Base-by-base conservation (phyloP, 495 filamentous ascomycete species). In the Aspergillus hancockii region DNA sequence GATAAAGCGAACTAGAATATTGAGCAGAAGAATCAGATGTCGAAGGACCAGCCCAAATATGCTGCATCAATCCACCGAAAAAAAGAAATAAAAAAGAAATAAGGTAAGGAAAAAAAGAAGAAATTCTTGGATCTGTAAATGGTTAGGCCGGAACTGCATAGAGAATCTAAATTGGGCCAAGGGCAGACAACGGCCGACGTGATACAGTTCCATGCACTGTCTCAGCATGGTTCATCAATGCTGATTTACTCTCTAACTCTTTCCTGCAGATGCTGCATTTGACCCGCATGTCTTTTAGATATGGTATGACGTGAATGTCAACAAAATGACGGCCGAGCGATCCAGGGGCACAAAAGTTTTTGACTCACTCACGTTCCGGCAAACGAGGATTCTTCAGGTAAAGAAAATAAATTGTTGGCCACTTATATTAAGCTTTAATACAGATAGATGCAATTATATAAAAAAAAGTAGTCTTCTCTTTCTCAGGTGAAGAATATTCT, bases 321-420 rank as follows among this genome's bases (percentile, higher is more conserved):
- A 69, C 59, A 51, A 69, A 69, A 59, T 69, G 59, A 59, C 63
- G 58, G 50, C 58, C 63, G 18, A 66, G 66, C 18, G 65, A 65
- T n/a, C 59, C 57, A 16, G 62, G 28, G 34, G 64, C 65, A 55
- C 62, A 65, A 49, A 54, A 65, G n/a, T 47, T 65, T 19, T 13
- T 18, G 32, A 64, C 16, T 22, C 62, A 58, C 32, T 67, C 52
- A 13, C 12, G 31, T 62, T 52, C 34, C 55, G 30, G 62, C 36
- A 60, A 56, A n/a, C 28, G 40, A 45, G 43, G 0, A 45, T 55
- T 64, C 32, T 54, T 38, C 62, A 67, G 57, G 14, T 53, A 67
- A 31, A 65, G 63, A 49, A 68, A 68, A 60, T 60, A 68, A 14
- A 65, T 65, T 51, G 54, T 63, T 57, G 52, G 58, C 63, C 63